Evolutionary conservation across 805 yeast genomes (phyloP).

Genomic region (Isabelozyma heimii): DNA sequence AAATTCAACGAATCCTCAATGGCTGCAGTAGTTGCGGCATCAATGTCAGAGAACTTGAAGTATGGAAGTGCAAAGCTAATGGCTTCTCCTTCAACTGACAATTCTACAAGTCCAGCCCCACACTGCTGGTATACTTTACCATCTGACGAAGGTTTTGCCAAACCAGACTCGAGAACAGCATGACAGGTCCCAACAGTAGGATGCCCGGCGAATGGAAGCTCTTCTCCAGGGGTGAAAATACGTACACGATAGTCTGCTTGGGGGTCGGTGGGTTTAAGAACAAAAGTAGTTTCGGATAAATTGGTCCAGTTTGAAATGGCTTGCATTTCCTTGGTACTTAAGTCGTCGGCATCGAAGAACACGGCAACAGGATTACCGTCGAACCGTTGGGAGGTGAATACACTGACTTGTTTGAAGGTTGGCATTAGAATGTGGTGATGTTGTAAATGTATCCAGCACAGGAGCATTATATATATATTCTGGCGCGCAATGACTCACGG

Average conservation of each 20-base stretch:
- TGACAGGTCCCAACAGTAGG: slow-evolving; percentile 56
- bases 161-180: slow-evolving; percentile 41
- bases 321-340: slow-evolving; percentile 42
- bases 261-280: slow-evolving; percentile 36
- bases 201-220: slow-evolving; percentile 64
- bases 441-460: no score
- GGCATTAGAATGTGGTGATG: background rate
- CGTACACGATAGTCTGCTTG: slow-evolving; percentile 48
- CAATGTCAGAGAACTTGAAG: slow-evolving; percentile 7
- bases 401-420: slow-evolving; percentile 39
- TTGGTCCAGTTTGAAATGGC: slow-evolving; percentile 58
- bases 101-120: slow-evolving; percentile 39
- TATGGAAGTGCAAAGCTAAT: slow-evolving; percentile 29
- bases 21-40: slow-evolving; percentile 3
- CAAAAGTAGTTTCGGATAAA: slow-evolving; percentile 56
- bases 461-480: no score
- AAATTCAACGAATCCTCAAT: slow-evolving; percentile 9
- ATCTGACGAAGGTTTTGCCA: slow-evolving; percentile 18
- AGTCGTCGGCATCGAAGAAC: slow-evolving; percentile 36
- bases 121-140: slow-evolving; percentile 43
- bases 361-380: slow-evolving; percentile 60
- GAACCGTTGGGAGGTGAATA: slow-evolving; percentile 35
- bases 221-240: slow-evolving; percentile 46
- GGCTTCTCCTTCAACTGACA: slow-evolving; percentile 17
- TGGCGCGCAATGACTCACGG: no score